Percentiles rank a stretch among this genome's conserved stretches.
Conservation (phyloP, 2,329 filamentous ascomycete genomes). For the Tolypocladium pustulatum region DNA sequence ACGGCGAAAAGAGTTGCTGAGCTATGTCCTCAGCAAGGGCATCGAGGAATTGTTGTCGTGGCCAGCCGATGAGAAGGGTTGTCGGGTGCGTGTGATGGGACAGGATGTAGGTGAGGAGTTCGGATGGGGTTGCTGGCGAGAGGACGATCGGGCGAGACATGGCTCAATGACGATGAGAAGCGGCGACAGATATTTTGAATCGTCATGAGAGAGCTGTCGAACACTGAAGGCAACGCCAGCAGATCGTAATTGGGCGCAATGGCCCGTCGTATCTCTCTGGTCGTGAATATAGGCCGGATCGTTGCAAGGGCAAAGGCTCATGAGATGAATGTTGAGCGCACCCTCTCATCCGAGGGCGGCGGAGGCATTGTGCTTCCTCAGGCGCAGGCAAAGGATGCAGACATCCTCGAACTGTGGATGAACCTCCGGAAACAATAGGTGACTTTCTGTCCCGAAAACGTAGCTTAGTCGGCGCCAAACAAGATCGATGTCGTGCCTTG, state of each 20-base stretch:
- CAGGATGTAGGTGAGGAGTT: constrained; percentile 57
- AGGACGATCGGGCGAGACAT: constrained; percentile 29
- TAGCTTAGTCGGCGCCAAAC: too few species aligned
- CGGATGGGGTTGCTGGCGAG: constrained; percentile 41
- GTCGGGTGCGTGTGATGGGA: constrained; percentile 44
- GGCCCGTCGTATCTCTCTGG: too few species aligned
- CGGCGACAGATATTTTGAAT: neutral
- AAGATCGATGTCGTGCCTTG: neutral
- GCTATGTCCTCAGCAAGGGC: constrained; percentile 41
- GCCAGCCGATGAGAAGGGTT: constrained; percentile 61
- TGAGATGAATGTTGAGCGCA: too few species aligned
- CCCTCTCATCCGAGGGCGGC: neutral
- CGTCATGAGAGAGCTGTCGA: neutral
- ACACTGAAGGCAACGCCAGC: neutral
- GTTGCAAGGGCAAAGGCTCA: neutral
- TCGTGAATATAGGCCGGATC: neutral
- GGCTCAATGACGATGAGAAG: neutral
- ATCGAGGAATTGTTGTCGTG: constrained; percentile 52
- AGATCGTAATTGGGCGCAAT: neutral
- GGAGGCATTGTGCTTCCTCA: neutral
- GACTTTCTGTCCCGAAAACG: too few species aligned
- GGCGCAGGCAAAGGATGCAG: neutral
- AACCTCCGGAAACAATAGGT: too few species aligned
- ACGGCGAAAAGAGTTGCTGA: constrained; percentile 7
- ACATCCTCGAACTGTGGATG: too few species aligned